A percentile compares a stretch with the other conserved stretches of the same genome.
phyloP scores from a whole-genome alignment of 805 yeast genomes.

The Lachancea sp. region DNA sequence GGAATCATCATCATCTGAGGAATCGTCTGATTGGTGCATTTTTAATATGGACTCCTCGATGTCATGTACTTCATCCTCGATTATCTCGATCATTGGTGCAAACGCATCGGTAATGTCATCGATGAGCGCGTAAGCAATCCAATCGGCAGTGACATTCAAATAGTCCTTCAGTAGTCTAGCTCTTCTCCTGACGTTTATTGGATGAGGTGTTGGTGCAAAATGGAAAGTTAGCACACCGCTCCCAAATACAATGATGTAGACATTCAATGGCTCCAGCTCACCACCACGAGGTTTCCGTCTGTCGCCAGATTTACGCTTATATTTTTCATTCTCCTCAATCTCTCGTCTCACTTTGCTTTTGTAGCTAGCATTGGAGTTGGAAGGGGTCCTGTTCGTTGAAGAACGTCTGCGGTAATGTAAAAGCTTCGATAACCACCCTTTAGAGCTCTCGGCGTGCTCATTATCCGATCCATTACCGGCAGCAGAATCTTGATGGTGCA shows the following conservation, averaged over 20 bases:
- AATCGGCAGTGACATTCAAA: conserved; percentile 83
- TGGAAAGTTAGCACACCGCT: conserved; percentile 92
- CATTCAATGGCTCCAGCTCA: conserved; percentile 81
- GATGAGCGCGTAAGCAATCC: conserved; percentile 94
- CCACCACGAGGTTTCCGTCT: conserved; percentile 39
- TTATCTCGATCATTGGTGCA: conserved; percentile 92
- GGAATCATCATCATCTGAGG: conserved; percentile 34
- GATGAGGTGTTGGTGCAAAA: conserved; percentile 91
- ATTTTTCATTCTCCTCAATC: conserved; percentile 34
- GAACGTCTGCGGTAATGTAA: conserved; percentile 18
- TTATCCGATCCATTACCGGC: background rate
- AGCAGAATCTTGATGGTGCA: conserved; percentile 32
- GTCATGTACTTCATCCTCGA: conserved; percentile 89
- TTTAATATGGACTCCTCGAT: conserved; percentile 86
- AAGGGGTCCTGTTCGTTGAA: conserved; percentile 17
- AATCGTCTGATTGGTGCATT: conserved; percentile 67
- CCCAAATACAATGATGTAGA: conserved; percentile 86
- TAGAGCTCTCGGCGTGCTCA: conserved; percentile 7
- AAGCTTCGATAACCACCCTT: conserved; percentile 15
- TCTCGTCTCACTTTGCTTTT: conserved; percentile 28
- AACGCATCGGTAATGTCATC: conserved; percentile 97
- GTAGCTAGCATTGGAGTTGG: conserved; percentile 18
- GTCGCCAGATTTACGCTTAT: conserved; percentile 40
- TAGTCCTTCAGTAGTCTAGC: conserved; percentile 84
- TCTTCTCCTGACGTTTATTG: conserved; percentile 89